A percentile compares a stretch with the other conserved stretches of the same genome.
phyloP scores from a whole-genome alignment of 2,329 filamentous ascomycete genomes.

The Pseudomassariella vexata region DNA sequence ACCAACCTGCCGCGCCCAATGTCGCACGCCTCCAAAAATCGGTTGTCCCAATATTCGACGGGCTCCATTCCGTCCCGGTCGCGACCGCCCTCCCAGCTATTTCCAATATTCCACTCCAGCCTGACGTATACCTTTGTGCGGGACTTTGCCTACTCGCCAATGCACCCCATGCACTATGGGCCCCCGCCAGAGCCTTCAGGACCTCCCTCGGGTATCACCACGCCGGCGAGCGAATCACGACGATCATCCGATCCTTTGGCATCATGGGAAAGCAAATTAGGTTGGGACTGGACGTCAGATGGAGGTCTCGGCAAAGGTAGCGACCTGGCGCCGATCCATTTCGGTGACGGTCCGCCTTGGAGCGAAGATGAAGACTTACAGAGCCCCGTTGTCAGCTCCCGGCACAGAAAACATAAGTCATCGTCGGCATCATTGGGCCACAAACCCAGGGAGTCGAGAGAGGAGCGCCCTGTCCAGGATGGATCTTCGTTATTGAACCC shows the following conservation, averaged over 20 bases:
- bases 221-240: slow-evolving; percentile 73
- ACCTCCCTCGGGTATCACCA: slow-evolving; percentile 74
- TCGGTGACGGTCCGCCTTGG: slow-evolving; percentile 84
- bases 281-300: slow-evolving; percentile 52
- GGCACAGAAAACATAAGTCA: slow-evolving; percentile 82
- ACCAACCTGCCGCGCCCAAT: slow-evolving; percentile 59
- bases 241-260: slow-evolving; percentile 78
- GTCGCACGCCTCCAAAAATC: slow-evolving; percentile 74
- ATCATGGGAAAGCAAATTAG: slow-evolving; percentile 65
- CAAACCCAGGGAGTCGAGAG: slow-evolving; percentile 41
- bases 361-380: slow-evolving; percentile 94
- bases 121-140: slow-evolving; percentile 85
- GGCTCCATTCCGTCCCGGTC: slow-evolving; percentile 65
- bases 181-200: slow-evolving; percentile 69
- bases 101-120: slow-evolving; percentile 79
- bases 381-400: slow-evolving; percentile 79
- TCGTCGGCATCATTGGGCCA: slow-evolving; percentile 43
- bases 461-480: slow-evolving; percentile 27
- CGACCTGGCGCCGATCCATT: slow-evolving; percentile 75
- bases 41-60: slow-evolving; percentile 78
- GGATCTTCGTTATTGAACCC: slow-evolving; percentile 37
- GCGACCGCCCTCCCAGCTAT: slow-evolving; percentile 73
- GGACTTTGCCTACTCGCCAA: slow-evolving; percentile 85
- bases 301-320: slow-evolving; percentile 53
- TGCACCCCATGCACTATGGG: slow-evolving; percentile 88